Evolutionary conservation across 1,284 basidiomycete species (phyloP).

Genomic region (Paramarasmius palmivorus): DNA sequence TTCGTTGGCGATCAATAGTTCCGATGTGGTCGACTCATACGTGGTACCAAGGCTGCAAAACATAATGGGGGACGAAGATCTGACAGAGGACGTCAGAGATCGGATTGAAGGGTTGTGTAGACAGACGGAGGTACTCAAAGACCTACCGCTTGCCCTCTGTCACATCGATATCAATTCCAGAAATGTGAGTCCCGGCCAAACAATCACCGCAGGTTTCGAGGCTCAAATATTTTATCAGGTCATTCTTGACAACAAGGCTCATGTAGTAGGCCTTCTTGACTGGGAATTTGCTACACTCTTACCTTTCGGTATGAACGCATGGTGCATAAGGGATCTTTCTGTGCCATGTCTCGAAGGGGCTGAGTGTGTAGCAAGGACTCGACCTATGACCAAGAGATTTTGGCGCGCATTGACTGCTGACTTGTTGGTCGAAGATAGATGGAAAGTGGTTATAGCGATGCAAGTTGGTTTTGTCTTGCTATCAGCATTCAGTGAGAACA

Average conservation of each 20-base stretch:
- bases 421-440: neutral
- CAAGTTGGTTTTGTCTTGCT: conserved; percentile 5
- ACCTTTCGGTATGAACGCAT: conserved; percentile 9
- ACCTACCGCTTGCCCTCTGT: conserved; percentile 4
- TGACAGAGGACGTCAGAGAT: neutral
- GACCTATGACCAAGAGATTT: conserved; percentile 3
- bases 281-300: conserved; percentile 6
- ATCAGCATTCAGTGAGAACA: conserved; percentile 1
- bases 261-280: conserved; percentile 4
- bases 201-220: too few species aligned
- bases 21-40: neutral
- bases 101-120: conserved; percentile 2
- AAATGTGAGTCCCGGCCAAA: neutral
- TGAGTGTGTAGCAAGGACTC: neutral
- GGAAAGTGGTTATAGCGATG: conserved; percentile 2
- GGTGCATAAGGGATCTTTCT: conserved; percentile 3
- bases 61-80: neutral
- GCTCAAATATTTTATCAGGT: neutral
- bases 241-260: conserved; percentile 1
- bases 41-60: neutral
- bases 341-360: neutral
- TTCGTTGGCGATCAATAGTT: neutral
- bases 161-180: conserved; percentile 5
- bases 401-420: conserved; percentile 1
- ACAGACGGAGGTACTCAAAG: neutral